A percentile compares a stretch with the other conserved stretches of the same genome.
These are phyloP conservation scores for Aurantiochytrium sp. DNA, from an alignment of 108 stramenopile species.

Conservation along the genomic window DNA sequence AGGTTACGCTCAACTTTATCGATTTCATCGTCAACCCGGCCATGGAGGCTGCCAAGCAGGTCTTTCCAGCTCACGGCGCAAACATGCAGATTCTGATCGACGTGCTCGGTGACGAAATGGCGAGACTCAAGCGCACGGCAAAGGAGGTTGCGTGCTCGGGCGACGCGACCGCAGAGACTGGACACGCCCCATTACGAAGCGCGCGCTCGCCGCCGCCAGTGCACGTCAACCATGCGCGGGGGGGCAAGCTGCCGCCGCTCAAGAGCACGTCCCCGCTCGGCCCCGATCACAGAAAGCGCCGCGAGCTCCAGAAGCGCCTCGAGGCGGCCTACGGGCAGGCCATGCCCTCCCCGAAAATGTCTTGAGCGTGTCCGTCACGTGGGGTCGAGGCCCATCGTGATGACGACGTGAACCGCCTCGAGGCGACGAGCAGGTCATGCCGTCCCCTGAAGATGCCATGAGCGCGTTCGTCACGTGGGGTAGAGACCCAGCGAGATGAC, in stretches of 20 bases:
- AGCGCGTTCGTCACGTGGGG: too few species aligned
- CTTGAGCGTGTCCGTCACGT: too few species aligned
- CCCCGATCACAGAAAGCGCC: neutral
- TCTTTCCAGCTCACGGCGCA: neutral
- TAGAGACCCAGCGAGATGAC: too few species aligned
- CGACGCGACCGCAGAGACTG: neutral
- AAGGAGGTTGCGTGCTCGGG: neutral
- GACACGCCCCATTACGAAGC: neutral
- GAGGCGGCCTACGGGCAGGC: neutral
- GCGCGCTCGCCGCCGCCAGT: neutral
- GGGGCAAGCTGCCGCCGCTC: neutral
- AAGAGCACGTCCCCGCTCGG: neutral
- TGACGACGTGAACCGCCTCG: too few species aligned
- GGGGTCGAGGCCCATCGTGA: too few species aligned
- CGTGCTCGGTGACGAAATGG: neutral
- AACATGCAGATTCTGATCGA: neutral
- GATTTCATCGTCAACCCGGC: conserved; percentile 58
- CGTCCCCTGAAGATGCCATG: too few species aligned
- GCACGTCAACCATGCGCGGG: neutral
- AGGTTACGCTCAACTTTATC: conserved; percentile 54
- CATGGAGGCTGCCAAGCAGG: neutral
- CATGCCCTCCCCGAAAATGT: neutral
- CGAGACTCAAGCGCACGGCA: neutral
- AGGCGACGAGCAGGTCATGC: too few species aligned
- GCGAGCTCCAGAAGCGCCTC: neutral